Evolutionary conservation across 1,139 yeast genomes (phyloP).

Genomic region (Taphrina betulina): DNA sequence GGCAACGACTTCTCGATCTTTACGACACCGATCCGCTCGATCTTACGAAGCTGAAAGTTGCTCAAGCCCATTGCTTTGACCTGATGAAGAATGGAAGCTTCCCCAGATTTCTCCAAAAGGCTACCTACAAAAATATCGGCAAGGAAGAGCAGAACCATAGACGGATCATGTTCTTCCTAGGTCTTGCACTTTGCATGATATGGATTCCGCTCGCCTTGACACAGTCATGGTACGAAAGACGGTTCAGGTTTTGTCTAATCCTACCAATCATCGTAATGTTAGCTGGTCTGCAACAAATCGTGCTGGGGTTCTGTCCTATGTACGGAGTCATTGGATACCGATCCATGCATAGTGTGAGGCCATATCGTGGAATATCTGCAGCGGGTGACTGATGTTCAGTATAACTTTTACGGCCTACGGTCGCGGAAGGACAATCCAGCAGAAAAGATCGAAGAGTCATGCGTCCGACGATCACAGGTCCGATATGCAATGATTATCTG

Average conservation of each 20-base stretch:
- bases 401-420: slow-evolving; percentile 1
- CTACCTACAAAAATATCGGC: slow-evolving; percentile 10
- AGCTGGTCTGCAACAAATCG: not conserved
- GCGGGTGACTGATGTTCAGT: not conserved
- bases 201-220: slow-evolving; percentile 2
- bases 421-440: slow-evolving; percentile 2
- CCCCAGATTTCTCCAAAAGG: slow-evolving; percentile 5
- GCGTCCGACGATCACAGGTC: slow-evolving; percentile 7
- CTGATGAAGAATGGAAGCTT: slow-evolving; percentile 2
- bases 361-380: too few relatives aligned
- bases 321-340: slow-evolving; percentile 3
- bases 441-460: not conserved
- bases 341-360: slow-evolving; percentile 4
- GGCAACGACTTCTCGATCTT: not conserved
- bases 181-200: not conserved
- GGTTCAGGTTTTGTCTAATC: not conserved
- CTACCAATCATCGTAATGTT: not conserved
- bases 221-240: slow-evolving; percentile 7
- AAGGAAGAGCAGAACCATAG: slow-evolving; percentile 1
- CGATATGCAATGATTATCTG: slow-evolving; percentile 2
- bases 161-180: not conserved
- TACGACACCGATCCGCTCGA: not conserved
- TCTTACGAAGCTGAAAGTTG: not conserved
- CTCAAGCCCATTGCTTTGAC: slow-evolving; percentile 11
- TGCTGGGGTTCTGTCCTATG: slow-evolving; percentile 5